Percentiles rank a stretch among this genome's conserved stretches.
Conservation (phyloP, 352 stramenopile species). For the Pythium folliculosum region DNA sequence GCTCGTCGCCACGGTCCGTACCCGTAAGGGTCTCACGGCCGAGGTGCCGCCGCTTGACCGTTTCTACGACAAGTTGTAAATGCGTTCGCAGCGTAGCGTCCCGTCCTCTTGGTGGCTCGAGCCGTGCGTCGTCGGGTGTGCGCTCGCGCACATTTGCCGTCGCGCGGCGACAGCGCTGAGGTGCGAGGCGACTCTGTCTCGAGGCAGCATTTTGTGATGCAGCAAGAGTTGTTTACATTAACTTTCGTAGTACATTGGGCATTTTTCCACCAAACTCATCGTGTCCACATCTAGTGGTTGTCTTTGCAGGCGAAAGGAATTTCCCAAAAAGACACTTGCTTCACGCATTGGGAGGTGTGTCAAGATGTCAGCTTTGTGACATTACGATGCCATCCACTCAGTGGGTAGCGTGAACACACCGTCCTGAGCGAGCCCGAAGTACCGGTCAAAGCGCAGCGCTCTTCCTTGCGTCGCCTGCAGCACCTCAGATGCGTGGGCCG, state of each 20-base stretch:
- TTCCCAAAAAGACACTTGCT: too few species aligned
- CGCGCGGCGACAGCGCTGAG: neutral
- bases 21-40: constrained; percentile 97
- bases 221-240: constrained; percentile 35
- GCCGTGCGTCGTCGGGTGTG: neutral
- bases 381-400: constrained; percentile 7
- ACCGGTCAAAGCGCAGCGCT: constrained; percentile 23
- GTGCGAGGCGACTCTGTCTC: neutral
- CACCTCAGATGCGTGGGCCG: neutral
- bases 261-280: constrained; percentile 18
- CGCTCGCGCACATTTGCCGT: neutral
- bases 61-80: constrained; percentile 99
- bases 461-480: constrained; percentile 1
- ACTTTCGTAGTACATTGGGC: constrained; percentile 32
- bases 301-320: neutral
- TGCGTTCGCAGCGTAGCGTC: constrained; percentile 6
- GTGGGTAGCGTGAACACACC: constrained; percentile 23
- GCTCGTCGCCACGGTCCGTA: constrained; percentile 93
- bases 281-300: too few species aligned
- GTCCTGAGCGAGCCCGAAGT: constrained; percentile 27
- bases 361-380: neutral
- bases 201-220: constrained; percentile 24
- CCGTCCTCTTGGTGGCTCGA: neutral
- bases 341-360: neutral
- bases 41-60: constrained; percentile 97